A percentile compares a stretch with the other conserved stretches of the same genome.
These are phyloP conservation scores for Hypoxylon rickii DNA, from an alignment of 495 filamentous ascomycete genomes.

Conservation along the genomic window DNA sequence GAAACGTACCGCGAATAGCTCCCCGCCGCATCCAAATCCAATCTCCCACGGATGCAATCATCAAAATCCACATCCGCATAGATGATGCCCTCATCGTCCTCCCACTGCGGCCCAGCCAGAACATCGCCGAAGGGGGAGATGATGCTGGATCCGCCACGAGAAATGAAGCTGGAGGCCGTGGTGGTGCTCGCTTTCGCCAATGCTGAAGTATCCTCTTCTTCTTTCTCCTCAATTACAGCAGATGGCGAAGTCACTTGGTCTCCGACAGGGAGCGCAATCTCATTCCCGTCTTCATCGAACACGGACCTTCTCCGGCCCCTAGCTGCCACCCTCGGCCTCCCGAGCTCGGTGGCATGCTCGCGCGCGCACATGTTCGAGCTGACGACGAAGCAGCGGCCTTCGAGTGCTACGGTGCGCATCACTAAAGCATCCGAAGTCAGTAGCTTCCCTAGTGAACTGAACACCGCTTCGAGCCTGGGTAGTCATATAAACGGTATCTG, in stretches of 20 bases:
- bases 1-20: conserved; percentile 65
- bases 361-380: conserved; percentile 82
- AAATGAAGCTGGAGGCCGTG: conserved; percentile 59
- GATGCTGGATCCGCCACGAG: conserved; percentile 81
- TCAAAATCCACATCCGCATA: conserved; percentile 56
- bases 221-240: conserved; percentile 1
- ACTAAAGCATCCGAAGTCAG: neutral
- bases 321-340: neutral
- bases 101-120: conserved; percentile 81
- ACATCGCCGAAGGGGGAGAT: conserved; percentile 78
- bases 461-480: neutral
- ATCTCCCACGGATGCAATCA: conserved; percentile 56
- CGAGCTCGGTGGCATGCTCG: neutral
- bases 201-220: conserved; percentile 10
- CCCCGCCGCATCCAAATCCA: conserved; percentile 74
- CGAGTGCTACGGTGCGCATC: conserved; percentile 78
- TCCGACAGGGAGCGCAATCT: conserved; percentile 45
- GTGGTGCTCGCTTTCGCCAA: neutral
- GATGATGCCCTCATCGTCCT: conserved; percentile 62
- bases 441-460: neutral
- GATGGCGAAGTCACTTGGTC: neutral
- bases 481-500: neutral
- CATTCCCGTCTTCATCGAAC: conserved; percentile 53
- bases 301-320: conserved; percentile 37
- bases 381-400: conserved; percentile 86